Conservation (phyloP, 2,329 filamentous ascomycete genomes). For the Aureobasidium subglaciale region DNA sequence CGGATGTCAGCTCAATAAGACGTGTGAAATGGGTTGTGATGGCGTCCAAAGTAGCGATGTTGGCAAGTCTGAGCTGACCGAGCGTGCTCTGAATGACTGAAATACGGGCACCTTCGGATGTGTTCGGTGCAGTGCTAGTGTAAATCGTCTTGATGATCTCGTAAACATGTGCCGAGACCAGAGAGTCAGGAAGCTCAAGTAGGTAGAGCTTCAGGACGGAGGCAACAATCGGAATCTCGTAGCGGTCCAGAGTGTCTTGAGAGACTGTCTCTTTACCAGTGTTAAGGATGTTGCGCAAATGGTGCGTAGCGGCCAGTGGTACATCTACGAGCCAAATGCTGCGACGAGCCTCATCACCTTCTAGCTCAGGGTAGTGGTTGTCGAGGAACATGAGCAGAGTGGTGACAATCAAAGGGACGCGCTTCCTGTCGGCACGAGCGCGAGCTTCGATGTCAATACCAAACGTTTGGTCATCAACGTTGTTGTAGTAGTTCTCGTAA, state of each 20-base stretch:
- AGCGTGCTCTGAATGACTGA: conserved; percentile 93
- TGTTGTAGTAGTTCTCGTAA: conserved; percentile 99
- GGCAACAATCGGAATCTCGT: conserved; percentile 89
- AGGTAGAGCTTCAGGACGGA: conserved; percentile 91
- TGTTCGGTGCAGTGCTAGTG: conserved; percentile 68
- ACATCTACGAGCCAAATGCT: conserved; percentile 94
- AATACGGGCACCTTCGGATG: conserved; percentile 70
- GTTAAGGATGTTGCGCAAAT: conserved; percentile 75
- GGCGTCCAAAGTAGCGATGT: conserved; percentile 97
- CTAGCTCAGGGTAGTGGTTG: conserved; percentile 92
- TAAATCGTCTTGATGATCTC: conserved; percentile 99
- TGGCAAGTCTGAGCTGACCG: conserved; percentile 86
- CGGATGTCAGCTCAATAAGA: conserved; percentile 91
- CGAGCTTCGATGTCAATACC: conserved; percentile 96
- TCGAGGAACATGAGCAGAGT: conserved; percentile 92
- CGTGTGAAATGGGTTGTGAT: conserved; percentile 98
- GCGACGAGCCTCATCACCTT: conserved; percentile 87
- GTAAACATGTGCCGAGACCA: conserved; percentile 96
- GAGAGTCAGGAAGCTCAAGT: conserved; percentile 91
- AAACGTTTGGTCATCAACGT: conserved; percentile 94
- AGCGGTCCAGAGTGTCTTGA: conserved; percentile 71
- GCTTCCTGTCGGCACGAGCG: conserved; percentile 87
- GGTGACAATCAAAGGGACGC: conserved; percentile 86
- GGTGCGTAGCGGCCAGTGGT: conserved; percentile 74
- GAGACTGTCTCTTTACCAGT: conserved; percentile 69